A percentile compares a stretch with the other conserved stretches of the same genome.
These are phyloP conservation scores for Zoysia matrella DNA, from an alignment of 202 grass and related monocot species.

Conservation along the genomic window DNA sequence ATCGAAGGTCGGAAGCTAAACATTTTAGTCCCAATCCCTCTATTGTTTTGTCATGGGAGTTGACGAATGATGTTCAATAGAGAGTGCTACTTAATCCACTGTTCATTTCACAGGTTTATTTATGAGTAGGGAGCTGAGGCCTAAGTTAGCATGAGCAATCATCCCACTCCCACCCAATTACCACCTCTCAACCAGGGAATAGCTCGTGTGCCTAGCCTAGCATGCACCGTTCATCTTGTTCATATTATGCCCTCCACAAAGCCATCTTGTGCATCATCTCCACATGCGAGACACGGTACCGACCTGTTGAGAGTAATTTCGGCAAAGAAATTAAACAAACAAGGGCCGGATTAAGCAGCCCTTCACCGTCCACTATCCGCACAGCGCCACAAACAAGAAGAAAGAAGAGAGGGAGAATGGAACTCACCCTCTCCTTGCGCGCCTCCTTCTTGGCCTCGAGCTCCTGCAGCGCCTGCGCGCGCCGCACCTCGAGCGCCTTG, in stretches of 20 bases:
- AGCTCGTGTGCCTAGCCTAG: background rate
- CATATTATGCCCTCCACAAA: background rate
- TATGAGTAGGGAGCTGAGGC: background rate
- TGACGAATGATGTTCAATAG: background rate
- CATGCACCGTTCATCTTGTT: background rate
- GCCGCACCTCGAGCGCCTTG: slow-evolving; percentile 74
- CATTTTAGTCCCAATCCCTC: background rate
- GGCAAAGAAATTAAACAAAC: background rate
- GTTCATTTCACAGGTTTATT: background rate
- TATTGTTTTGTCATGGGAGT: background rate
- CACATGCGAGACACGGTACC: background rate
- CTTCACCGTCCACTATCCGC: background rate
- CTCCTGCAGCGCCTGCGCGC: slow-evolving; percentile 71
- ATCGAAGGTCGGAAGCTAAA: background rate
- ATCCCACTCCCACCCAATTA: background rate
- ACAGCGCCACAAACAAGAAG: background rate
- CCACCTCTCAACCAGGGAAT: background rate
- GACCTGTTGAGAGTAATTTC: background rate
- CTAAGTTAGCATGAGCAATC: background rate
- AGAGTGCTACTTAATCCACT: background rate
- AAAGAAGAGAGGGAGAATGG: background rate
- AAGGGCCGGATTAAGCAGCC: background rate
- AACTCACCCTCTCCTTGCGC: slow-evolving; percentile 80
- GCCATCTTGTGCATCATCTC: background rate
- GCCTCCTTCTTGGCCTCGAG: slow-evolving; percentile 89